phyloP scores from a whole-genome alignment of 495 filamentous ascomycete genomes.

The Neurospora tetraspora region DNA sequence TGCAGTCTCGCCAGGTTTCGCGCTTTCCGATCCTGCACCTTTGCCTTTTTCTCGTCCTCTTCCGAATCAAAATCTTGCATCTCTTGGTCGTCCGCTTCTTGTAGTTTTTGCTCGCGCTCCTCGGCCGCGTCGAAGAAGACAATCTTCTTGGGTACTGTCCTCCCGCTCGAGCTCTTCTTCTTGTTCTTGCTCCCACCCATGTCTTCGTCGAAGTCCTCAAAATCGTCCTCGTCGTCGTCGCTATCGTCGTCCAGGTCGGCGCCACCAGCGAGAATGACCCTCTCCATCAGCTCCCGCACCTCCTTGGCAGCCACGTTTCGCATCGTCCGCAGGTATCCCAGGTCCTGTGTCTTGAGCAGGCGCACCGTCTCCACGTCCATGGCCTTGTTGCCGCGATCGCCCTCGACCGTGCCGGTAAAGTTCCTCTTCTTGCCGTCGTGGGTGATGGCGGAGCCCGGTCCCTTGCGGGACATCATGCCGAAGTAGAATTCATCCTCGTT shows the following conservation, averaged over 20 bases:
- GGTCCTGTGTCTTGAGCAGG: conserved; percentile 92
- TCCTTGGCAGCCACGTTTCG: conserved; percentile 42
- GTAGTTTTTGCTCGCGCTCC: conserved; percentile 20
- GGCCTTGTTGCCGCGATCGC: conserved; percentile 52
- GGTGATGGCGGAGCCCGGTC: conserved; percentile 21
- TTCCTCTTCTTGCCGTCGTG: conserved; percentile 28
- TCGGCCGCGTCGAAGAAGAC: conserved; percentile 32
- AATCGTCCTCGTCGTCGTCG: conserved; percentile 21
- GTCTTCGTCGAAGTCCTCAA: conserved; percentile 15
- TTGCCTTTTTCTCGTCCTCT: conserved; percentile 38
- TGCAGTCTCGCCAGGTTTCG: conserved; percentile 30
- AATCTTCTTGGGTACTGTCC: conserved; percentile 29
- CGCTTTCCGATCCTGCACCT: conserved; percentile 38
- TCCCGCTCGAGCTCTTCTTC: neutral
- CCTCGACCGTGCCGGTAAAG: conserved; percentile 43
- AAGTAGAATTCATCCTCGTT: conserved; percentile 98
- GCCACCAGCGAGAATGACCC: conserved; percentile 29
- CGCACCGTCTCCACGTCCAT: conserved; percentile 63
- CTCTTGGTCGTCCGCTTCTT: conserved; percentile 34
- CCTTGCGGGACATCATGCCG: conserved; percentile 63
- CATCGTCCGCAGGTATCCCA: conserved; percentile 68
- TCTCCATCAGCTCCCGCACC: conserved; percentile 31
- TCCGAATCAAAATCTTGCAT: conserved; percentile 20
- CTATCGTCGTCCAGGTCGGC: conserved; percentile 12
- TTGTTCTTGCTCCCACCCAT: conserved; percentile 6